Evolutionary conservation across 306 rosid genomes (phyloP).

Genomic region (Psophocarpus tetragonolobus): DNA sequence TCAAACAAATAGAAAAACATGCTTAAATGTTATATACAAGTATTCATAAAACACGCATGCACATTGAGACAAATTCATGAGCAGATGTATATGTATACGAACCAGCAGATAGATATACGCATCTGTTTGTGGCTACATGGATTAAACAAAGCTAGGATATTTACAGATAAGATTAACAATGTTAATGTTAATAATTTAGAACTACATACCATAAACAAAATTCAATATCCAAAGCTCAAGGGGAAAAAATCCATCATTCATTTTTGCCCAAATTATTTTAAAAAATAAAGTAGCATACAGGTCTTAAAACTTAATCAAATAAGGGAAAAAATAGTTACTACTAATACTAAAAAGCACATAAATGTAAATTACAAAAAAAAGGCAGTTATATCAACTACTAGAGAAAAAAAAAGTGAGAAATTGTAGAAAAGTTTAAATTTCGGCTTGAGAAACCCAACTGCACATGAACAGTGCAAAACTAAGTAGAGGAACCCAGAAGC

Average conservation of each 20-base stretch:
- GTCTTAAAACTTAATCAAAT: slow-evolving; percentile 1
- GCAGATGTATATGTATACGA: neutral
- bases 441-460: neutral
- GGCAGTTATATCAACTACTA: neutral
- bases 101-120: neutral
- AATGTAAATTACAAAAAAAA: neutral
- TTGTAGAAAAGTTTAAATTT: neutral
- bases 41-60: neutral
- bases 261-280: neutral
- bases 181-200: neutral
- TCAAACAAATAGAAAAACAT: neutral
- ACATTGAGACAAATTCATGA: neutral
- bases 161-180: neutral
- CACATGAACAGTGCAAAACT: neutral
- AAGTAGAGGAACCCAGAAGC: slow-evolving; percentile 1
- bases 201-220: neutral
- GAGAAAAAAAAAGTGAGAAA: neutral
- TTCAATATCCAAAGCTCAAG: slow-evolving; percentile 1
- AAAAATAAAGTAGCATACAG: neutral
- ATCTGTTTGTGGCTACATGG: neutral
- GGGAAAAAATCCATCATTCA: neutral
- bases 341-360: neutral
- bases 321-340: neutral
- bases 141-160: neutral
- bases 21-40: neutral